Evolutionary conservation across 768 basidiomycete genomes (phyloP), one percentile per base, ranked within the genome.

Genomic region (Pleurotus giganteus): DNA sequence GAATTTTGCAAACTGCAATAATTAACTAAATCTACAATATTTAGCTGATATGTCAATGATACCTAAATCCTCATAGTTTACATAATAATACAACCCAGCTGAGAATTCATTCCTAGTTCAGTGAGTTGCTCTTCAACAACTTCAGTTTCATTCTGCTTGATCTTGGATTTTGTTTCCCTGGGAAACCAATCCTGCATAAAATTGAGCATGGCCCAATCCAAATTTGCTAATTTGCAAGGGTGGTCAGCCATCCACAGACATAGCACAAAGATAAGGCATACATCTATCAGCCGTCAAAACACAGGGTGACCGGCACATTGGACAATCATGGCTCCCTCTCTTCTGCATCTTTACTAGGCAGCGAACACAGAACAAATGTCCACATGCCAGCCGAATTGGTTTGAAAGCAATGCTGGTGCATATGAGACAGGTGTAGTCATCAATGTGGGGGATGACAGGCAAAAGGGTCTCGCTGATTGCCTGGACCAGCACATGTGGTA

Each of bases 111-210:
- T 5, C 89, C 88, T 28, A 91, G 62, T 61, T 85, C 86, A 56
- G 76, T 70, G 17, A 88, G 65, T 61, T 90, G 78, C 69, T 96
- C 93, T 42, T 77, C 69, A 0, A 81, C 76, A 0, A 86, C 83
- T 66, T 97, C 94, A 45, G 70, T 74, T 66, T 90, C 85, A 66
- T 94, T 94, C 58, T 82, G 77, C 60, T 78, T 82, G 43, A 83
- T 71, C 66, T 97, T 97, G 61, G 77, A 78, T 55, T 76, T 82
- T 13, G 91, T 77, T 66, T 97, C 95, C 12, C 81, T 65, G 0
- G 95, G 93, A 68, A 98, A 98, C 92, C 93, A 97, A 61, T 89
- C 85, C 55, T 87, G 79, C 86, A 97, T 91, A 61, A 93, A 94
- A 60, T 91, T 89, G 43, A 88, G 73, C 43, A 92, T 65, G 1